Conservation (phyloP, 2,329 filamentous ascomycete species). For the Parastagonospora nodorum region DNA sequence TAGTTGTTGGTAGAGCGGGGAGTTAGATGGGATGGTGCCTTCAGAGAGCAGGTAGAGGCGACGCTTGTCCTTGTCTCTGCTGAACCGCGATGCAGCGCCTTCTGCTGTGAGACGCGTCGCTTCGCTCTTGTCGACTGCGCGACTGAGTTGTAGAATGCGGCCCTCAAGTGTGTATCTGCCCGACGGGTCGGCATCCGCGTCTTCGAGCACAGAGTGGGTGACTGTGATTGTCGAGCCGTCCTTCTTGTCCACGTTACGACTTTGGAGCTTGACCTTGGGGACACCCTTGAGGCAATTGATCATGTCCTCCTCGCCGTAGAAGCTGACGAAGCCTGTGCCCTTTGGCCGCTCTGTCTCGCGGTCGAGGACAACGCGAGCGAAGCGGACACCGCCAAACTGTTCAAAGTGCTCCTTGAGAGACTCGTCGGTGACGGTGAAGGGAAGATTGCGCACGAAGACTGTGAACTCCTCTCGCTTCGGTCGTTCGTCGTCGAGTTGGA, state of each 20-base stretch:
- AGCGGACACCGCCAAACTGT: slow-evolving; percentile 86
- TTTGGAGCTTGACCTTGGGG: slow-evolving; percentile 57
- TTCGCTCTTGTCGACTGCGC: slow-evolving; percentile 82
- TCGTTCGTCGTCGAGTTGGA: slow-evolving; percentile 32
- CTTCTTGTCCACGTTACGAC: slow-evolving; percentile 40
- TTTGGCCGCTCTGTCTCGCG: slow-evolving; percentile 81
- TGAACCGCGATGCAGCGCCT: slow-evolving; percentile 65
- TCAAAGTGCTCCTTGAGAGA: slow-evolving; percentile 82
- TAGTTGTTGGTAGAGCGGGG: slow-evolving; percentile 76
- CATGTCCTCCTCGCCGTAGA: slow-evolving; percentile 77
- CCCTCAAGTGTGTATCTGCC: slow-evolving; percentile 91
- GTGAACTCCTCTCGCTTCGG: slow-evolving; percentile 71
- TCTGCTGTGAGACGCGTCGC: slow-evolving; percentile 76
- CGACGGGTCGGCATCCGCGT: slow-evolving; percentile 78
- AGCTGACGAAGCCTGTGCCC: slow-evolving; percentile 95
- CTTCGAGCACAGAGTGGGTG: slow-evolving; percentile 79
- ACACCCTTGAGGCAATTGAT: slow-evolving; percentile 76
- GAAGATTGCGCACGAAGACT: slow-evolving; percentile 90
- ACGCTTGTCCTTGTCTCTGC: slow-evolving; percentile 83
- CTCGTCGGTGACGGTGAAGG: slow-evolving; percentile 85
- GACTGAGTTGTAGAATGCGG: slow-evolving; percentile 80
- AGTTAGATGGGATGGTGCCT: slow-evolving; percentile 78
- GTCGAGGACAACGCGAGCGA: slow-evolving; percentile 90
- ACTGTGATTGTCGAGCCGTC: slow-evolving; percentile 43
- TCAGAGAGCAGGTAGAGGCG: slow-evolving; percentile 86